Percentiles rank a stretch among this genome's conserved stretches.
phyloP scores from a whole-genome alignment of 2,329 filamentous ascomycete genomes.

The Falciphora oryzae region DNA sequence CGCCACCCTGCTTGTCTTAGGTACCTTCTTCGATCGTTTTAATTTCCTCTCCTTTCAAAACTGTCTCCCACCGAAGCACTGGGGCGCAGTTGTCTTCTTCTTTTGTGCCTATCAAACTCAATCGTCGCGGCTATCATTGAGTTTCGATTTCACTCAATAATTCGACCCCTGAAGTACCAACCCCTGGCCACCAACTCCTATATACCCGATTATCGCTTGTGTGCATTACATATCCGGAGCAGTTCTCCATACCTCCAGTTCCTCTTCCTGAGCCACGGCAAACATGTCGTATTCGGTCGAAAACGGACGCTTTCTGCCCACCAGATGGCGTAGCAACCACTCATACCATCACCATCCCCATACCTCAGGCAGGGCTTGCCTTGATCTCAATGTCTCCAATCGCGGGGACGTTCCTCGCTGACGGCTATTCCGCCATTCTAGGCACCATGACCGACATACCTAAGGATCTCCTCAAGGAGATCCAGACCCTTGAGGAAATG shows the following conservation, averaged over 20 bases:
- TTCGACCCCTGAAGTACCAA: not conserved
- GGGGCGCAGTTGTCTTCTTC: not conserved
- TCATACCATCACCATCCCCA: slow-evolving; percentile 7
- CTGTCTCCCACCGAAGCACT: not conserved
- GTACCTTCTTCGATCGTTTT: not conserved
- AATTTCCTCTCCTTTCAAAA: not conserved
- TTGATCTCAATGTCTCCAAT: not conserved
- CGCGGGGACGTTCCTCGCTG: not conserved
- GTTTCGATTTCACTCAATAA: not conserved
- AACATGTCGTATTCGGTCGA: slow-evolving; percentile 9
- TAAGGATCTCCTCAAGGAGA: slow-evolving; percentile 72
- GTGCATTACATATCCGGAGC: not conserved
- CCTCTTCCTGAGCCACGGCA: not conserved
- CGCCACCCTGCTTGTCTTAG: not conserved
- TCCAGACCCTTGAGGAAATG: slow-evolving; percentile 74
- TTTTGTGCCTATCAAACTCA: not conserved
- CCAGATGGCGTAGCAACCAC: slow-evolving; percentile 6
- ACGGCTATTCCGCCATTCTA: slow-evolving; percentile 28
- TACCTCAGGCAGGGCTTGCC: slow-evolving; percentile 9
- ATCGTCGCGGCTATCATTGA: not conserved
- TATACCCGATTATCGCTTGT: not conserved
- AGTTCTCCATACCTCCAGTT: not conserved
- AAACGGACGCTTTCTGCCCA: slow-evolving; percentile 8
- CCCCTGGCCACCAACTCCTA: not conserved
- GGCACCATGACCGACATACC: slow-evolving; percentile 90